These are phyloP conservation scores for Nothophoma quercina DNA, from an alignment of 2,329 filamentous ascomycete species.

Conservation along the genomic window DNA sequence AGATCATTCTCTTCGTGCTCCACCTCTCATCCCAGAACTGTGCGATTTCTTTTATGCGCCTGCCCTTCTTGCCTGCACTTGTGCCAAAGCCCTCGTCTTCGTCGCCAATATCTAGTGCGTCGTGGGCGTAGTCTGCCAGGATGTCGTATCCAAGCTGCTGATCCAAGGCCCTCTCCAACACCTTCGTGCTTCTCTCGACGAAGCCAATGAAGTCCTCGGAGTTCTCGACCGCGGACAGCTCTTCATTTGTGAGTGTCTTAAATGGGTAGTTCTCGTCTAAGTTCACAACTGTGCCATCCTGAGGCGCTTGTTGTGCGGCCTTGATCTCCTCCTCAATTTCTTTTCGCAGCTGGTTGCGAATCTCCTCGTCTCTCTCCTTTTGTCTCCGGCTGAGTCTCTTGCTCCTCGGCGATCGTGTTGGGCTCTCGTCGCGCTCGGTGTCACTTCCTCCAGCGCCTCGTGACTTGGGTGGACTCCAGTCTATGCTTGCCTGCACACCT, in stretches of 20 bases:
- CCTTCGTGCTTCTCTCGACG: constrained; percentile 93
- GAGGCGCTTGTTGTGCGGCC: constrained; percentile 61
- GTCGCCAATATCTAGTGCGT: constrained; percentile 78
- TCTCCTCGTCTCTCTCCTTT: constrained; percentile 84
- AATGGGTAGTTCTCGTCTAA: constrained; percentile 71
- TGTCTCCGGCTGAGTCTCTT: constrained; percentile 82
- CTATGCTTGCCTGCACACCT: constrained; percentile 87
- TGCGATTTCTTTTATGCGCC: constrained; percentile 83
- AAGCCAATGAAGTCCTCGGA: constrained; percentile 96
- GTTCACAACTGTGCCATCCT: constrained; percentile 54
- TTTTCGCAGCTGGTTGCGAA: constrained; percentile 80
- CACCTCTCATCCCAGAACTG: constrained; percentile 96
- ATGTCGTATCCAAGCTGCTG: constrained; percentile 97
- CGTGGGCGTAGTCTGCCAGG: constrained; percentile 89
- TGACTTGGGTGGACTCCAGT: constrained; percentile 66
- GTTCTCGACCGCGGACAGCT: constrained; percentile 86
- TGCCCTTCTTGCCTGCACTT: constrained; percentile 72
- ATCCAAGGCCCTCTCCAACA: constrained; percentile 93
- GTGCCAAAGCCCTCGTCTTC: constrained; percentile 78
- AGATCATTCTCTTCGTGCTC: constrained; percentile 98
- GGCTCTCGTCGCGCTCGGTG: constrained; percentile 69
- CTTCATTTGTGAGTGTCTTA: constrained; percentile 80
- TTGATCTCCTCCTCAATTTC: constrained; percentile 94
- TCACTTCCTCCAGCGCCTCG: constrained; percentile 61
- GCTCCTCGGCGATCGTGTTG: constrained; percentile 61